A percentile compares a stretch with the other conserved stretches of the same genome.
Conservation (phyloP, 2,329 filamentous ascomycete species). For the Aulographum hederae region DNA sequence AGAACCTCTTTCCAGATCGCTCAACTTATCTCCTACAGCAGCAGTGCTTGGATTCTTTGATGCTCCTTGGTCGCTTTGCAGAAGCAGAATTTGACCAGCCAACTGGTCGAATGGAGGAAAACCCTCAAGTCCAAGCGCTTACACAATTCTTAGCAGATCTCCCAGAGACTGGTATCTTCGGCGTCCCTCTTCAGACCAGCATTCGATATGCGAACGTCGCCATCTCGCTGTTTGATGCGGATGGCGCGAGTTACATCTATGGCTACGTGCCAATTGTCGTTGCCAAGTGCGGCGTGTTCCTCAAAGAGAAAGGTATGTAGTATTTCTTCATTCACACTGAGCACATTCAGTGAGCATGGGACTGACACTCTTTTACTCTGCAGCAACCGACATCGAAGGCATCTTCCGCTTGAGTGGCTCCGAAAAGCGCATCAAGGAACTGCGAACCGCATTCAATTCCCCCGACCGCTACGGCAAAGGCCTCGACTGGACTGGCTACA, state of each 20-base stretch:
- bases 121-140: too few relatives aligned
- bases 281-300: slow-evolving; percentile 89
- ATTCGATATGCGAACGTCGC: slow-evolving; percentile 97
- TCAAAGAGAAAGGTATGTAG: slow-evolving; percentile 85
- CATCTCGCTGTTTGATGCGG: slow-evolving; percentile 83
- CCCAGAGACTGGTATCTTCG: slow-evolving; percentile 63
- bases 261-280: slow-evolving; percentile 97
- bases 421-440: slow-evolving; percentile 94
- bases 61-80: too few relatives aligned
- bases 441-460: slow-evolving; percentile 81
- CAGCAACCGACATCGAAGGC: slow-evolving; percentile 85
- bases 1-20: too few relatives aligned
- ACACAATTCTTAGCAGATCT: too few relatives aligned
- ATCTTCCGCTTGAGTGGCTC: slow-evolving; percentile 94
- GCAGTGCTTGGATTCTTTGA: too few relatives aligned
- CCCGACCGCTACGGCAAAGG: slow-evolving; percentile 93
- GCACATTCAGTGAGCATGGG: slow-evolving; percentile 5
- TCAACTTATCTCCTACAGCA: too few relatives aligned
- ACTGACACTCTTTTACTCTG: slow-evolving; percentile 9
- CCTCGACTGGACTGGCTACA: slow-evolving; percentile 92
- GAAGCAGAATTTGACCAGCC: too few relatives aligned
- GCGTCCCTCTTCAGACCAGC: slow-evolving; percentile 79
- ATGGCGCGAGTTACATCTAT: slow-evolving; percentile 92
- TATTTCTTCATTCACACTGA: too few relatives aligned
- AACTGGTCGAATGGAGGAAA: too few relatives aligned